Evolutionary conservation across 768 basidiomycete species (phyloP).

Genomic region (Dentipellis sp.): DNA sequence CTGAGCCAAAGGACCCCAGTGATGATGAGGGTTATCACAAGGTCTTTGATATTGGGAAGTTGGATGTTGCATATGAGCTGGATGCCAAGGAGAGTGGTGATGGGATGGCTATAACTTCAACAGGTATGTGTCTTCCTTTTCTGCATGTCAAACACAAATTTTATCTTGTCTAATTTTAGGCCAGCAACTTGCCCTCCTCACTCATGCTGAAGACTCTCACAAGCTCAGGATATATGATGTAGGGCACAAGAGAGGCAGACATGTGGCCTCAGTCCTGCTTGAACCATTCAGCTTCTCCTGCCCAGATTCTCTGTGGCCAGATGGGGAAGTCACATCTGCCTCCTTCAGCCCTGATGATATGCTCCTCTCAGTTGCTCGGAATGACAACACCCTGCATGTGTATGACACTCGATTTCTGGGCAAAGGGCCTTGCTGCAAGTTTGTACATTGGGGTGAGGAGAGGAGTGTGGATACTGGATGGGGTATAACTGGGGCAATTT

Average conservation of each 20-base stretch:
- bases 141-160: no score
- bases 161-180: not conserved
- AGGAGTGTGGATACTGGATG: constrained; percentile 1
- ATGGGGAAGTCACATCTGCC: constrained; percentile 9
- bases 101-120: constrained; percentile 10
- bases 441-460: constrained; percentile 11
- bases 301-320: not conserved
- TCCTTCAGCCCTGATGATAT: constrained; percentile 12
- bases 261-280: not conserved
- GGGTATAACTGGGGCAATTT: constrained; percentile 10
- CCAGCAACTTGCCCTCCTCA: constrained; percentile 7
- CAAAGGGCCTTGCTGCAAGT: constrained; percentile 3
- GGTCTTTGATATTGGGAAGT: constrained; percentile 8
- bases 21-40: constrained; percentile 8
- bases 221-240: constrained; percentile 9
- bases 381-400: constrained; percentile 10
- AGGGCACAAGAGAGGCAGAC: constrained; percentile 1
- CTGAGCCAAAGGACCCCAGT: constrained; percentile 5
- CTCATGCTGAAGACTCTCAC: not conserved
- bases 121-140: constrained; percentile 1
- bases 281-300: not conserved
- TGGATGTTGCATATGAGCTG: not conserved
- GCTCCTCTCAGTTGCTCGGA: constrained; percentile 11
- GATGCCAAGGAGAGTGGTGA: constrained; percentile 10
- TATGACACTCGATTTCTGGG: constrained; percentile 13